Percentiles rank a stretch among this genome's conserved stretches.
These are phyloP conservation scores for Phytophthora megakarya DNA, from an alignment of 352 stramenopile species.

Conservation along the genomic window DNA sequence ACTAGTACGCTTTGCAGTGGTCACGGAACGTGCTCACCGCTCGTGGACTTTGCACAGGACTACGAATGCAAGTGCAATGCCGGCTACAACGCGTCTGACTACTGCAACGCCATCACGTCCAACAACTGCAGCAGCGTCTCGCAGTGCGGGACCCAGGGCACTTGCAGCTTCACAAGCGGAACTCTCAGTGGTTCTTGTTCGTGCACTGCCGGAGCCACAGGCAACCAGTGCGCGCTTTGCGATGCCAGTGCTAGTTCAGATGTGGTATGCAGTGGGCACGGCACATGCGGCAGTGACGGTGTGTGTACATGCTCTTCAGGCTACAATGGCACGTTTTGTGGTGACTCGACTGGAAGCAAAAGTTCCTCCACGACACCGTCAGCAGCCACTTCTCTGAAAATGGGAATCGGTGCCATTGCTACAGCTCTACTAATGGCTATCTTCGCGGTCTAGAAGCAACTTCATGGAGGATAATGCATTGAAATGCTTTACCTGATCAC, in stretches of 20 bases:
- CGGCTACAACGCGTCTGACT: constrained; percentile 62
- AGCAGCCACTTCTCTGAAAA: constrained; percentile 11
- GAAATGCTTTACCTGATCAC: constrained; percentile 25
- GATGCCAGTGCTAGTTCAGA: constrained; percentile 37
- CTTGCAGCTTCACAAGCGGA: constrained; percentile 41
- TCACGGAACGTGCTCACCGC: constrained; percentile 74
- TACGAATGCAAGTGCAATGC: constrained; percentile 83
- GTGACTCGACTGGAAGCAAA: constrained; percentile 27
- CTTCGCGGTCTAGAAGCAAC: constrained; percentile 46
- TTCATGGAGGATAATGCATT: constrained; percentile 12
- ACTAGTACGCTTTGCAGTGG: constrained; percentile 62
- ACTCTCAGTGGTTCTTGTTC: constrained; percentile 47
- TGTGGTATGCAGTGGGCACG: constrained; percentile 55
- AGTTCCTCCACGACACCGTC: constrained; percentile 16
- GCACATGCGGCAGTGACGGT: constrained; percentile 49
- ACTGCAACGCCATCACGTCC: constrained; percentile 54
- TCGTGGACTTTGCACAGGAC: constrained; percentile 55
- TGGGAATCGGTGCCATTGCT: constrained; percentile 21
- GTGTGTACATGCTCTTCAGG: constrained; percentile 57
- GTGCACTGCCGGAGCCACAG: constrained; percentile 55
- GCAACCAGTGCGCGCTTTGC: constrained; percentile 71
- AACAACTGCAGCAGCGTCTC: constrained; percentile 78
- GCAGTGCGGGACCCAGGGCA: constrained; percentile 65
- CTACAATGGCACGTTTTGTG: constrained; percentile 74
- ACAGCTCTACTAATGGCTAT: constrained; percentile 21